Percentiles rank a stretch among this genome's conserved stretches.
Conservation (phyloP, 768 basidiomycete species). For the Leucocoprinus birnbaumii region DNA sequence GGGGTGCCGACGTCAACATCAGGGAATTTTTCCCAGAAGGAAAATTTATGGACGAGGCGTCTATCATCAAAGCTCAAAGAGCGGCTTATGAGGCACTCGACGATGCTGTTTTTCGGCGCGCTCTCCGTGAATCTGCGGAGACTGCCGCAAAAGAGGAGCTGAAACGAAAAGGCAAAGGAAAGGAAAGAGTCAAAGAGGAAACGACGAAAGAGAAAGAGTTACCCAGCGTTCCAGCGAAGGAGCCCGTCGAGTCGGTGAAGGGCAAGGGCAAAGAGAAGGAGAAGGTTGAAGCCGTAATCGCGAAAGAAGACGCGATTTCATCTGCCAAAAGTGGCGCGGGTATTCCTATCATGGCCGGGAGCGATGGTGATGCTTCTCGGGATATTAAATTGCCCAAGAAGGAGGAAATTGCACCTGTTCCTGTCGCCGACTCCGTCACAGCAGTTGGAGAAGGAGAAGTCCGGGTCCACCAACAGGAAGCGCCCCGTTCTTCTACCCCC, state of each 20-base stretch:
- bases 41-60: conserved; percentile 22
- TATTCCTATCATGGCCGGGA: background rate
- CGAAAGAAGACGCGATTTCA: no score
- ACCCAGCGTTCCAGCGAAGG: background rate
- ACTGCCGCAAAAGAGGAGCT: conserved; percentile 21
- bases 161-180: conserved; percentile 4
- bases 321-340: background rate
- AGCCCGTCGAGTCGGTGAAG: no score
- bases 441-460: background rate
- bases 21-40: conserved; percentile 22
- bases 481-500: background rate
- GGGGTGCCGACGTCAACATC: conserved; percentile 15
- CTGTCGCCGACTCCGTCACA: conserved; percentile 6
- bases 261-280: background rate
- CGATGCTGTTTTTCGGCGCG: conserved; percentile 22
- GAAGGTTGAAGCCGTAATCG: background rate
- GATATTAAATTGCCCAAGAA: background rate
- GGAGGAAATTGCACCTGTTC: background rate
- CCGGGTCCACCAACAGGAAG: background rate
- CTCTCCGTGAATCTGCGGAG: conserved; percentile 23
- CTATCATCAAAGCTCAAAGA: conserved; percentile 25
- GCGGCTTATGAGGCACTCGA: conserved; percentile 27
- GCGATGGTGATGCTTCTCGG: conserved; percentile 2
- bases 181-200: background rate
- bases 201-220: conserved; percentile 3